phyloP scores from a whole-genome alignment of 345 rosid species.

The Angophora floribunda region DNA sequence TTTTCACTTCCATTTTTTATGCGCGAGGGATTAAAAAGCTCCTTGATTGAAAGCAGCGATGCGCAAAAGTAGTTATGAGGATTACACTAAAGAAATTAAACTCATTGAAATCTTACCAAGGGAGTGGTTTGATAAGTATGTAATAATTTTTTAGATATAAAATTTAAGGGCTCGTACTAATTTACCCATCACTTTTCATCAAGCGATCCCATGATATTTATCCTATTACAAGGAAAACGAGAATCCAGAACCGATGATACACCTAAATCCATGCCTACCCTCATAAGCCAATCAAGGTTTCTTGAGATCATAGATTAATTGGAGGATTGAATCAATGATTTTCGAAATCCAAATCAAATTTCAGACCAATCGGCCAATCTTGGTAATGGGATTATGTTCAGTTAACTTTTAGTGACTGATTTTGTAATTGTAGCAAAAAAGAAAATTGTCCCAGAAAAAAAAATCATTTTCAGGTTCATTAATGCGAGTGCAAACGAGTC shows the following conservation, averaged over 20 bases:
- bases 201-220: background rate
- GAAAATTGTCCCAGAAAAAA: background rate
- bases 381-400: accelerated
- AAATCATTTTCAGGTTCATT: background rate
- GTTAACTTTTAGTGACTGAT: background rate
- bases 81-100: background rate
- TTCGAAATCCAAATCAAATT: background rate
- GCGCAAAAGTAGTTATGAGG: background rate
- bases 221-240: background rate
- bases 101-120: background rate
- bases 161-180: background rate
- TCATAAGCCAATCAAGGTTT: background rate
- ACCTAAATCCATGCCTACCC: background rate
- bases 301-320: background rate
- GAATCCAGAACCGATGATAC: background rate
- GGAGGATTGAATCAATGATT: background rate
- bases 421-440: background rate
- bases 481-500: background rate
- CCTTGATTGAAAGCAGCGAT: background rate
- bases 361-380: accelerated
- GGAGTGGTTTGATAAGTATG: background rate
- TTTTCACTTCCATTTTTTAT: too few species aligned
- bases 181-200: background rate
- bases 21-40: background rate
- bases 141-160: background rate